These are phyloP conservation scores for Neurospora intermedia DNA, from an alignment of 495 filamentous ascomycete genomes.

Conservation along the genomic window DNA sequence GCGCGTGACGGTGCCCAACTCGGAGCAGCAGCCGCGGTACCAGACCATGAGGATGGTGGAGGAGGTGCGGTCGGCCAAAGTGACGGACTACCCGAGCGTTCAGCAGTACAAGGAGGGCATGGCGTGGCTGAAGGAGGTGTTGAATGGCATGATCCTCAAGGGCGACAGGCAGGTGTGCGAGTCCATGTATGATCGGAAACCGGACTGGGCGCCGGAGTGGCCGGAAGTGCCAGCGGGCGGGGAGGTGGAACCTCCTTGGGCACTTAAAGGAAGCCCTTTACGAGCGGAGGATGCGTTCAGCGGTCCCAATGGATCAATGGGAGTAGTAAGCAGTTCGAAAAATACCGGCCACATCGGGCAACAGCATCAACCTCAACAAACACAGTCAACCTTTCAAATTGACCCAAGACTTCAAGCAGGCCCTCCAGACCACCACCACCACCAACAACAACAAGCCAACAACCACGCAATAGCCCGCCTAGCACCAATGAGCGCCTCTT, in stretches of 20 bases:
- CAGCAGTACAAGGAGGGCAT: constrained; percentile 6
- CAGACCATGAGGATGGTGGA: constrained; percentile 12
- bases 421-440: neutral
- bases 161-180: constrained; percentile 11
- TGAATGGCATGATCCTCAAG: constrained; percentile 8
- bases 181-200: constrained; percentile 9
- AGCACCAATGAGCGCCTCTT: neutral
- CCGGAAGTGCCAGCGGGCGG: neutral
- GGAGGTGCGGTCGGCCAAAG: constrained; percentile 7
- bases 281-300: neutral
- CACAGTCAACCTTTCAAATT: neutral
- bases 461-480: neutral
- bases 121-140: constrained; percentile 6
- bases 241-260: neutral
- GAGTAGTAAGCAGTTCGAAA: neutral
- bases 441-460: neutral
- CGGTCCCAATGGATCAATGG: neutral
- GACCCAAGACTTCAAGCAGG: neutral
- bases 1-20: constrained; percentile 2
- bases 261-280: neutral
- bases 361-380: neutral
- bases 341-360: neutral
- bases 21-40: neutral
- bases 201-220: constrained; percentile 8
- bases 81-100: constrained; percentile 2